Base-by-base conservation (phyloP, 495 filamentous ascomycete species). In the Jackrogersella multiformis region DNA sequence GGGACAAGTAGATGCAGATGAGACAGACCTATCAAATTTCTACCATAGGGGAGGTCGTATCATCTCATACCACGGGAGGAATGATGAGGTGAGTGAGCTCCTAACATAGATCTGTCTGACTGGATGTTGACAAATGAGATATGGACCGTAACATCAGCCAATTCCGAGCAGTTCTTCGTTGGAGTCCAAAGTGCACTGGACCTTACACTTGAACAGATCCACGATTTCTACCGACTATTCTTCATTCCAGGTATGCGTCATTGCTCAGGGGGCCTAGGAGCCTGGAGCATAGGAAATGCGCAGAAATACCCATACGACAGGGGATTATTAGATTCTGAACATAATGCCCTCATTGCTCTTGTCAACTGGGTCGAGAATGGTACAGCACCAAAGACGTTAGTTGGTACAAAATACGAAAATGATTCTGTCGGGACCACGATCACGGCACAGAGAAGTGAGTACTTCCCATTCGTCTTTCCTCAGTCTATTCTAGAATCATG, bases 361-460 rank as follows among this genome's bases (percentile, higher is more conserved):
- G 42, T 45, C 0, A 13, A 45, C 10, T 45, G 42, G 42, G 42
- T 45, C 9, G 42, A 45, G 20, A 45, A 24, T 24, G 21, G 42
- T 5, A 24, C 20, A 5, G 42, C 20, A 23, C 42, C 42, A 9
- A 24, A 45, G 8, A 45, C 21, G 8, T n/a, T 45, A 8, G 20
- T 45, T 26, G 42, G 42, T 24, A 45, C 42, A n/a, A 45, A 45
- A n/a, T 45, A 48, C 23, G 45, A 48, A 30, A 30, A 48, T 30
- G 45, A 48, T 18, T 15, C 26, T 30, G 7, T 48, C 1, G 45
- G 24, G 3, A 5, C 24, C 5, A 49, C 1, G 5, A 32, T 49
- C 5, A 49, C 26, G n/a, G 24, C 45, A 18, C n/a, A 49, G 15
- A 12, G 24, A 30, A 34, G 45, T 49, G 24, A 48, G 44, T 48